Base-by-base conservation (phyloP, 805 yeast species). In the Tetrapisispora pingtungensis region DNA sequence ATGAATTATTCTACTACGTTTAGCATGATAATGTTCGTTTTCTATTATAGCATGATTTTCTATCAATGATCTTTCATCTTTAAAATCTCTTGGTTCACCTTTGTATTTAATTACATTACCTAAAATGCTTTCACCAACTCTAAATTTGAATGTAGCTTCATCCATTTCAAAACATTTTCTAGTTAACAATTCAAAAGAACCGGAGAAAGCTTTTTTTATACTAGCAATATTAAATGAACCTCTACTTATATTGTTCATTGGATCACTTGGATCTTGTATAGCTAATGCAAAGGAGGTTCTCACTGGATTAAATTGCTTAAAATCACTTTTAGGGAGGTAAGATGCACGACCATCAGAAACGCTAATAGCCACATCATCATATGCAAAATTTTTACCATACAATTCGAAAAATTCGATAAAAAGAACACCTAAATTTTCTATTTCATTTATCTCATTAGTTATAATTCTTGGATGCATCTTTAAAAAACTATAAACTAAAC, bases 361-460 rank as follows among this genome's bases (percentile, higher is more conserved):
- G 10, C 83, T 77, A 8, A 90, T 70, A 1, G 84, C 89, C 43
- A 84, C 81, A 46, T 74, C 70, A 56, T 85, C 93, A 59, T 86
- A 88, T 24, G 89, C 87, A 65, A 90, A 90, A 57, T 86, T 81
- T 50, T 83, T 74, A 10, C 98, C 98, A 57, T 88, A 90, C 7
- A 88, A 70, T 62, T 89, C 96, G 60, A 93, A 89, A 55, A 93
- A 89, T 60, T 93, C 97, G 41, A 90, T 83, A 43, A 93, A 66
- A 22, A 90, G 66, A 2, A 87, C 81, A 2, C 98, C 98, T 45
- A 90, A 64, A 57, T 93, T 90, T 35, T 81, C 83, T 52, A 75
- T 52, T 2, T 87, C 78, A 40, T 75, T 71, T 44, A 88, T 81
- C 38, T 78, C 77, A 7, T 76, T 72, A 0, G 94, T 77, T 1